A percentile compares a stretch with the other conserved stretches of the same genome.
Evolutionary conservation across 352 stramenopile genomes (phyloP).

Genomic region (Pythium myriotylum): DNA sequence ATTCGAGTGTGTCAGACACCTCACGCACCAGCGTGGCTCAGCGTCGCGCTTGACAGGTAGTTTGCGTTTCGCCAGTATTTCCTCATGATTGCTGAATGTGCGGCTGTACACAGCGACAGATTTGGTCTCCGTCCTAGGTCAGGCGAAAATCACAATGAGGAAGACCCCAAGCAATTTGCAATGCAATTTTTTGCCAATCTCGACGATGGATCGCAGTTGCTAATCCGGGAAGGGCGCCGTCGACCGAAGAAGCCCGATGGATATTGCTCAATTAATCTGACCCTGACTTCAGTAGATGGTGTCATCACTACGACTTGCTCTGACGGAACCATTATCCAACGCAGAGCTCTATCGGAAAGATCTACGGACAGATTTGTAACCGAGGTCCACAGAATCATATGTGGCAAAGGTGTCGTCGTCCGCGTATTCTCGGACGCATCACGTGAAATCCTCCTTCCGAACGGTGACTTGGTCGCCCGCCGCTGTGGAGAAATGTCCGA

Average conservation of each 20-base stretch:
- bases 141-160: neutral
- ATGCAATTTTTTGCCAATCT: constrained; percentile 65
- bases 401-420: constrained; percentile 57
- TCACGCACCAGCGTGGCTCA: constrained; percentile 53
- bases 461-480: constrained; percentile 34
- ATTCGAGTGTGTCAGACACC: constrained; percentile 53
- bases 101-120: constrained; percentile 37
- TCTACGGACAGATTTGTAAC: too few relatives aligned
- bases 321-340: constrained; percentile 50
- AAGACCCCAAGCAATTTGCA: constrained; percentile 15
- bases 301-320: constrained; percentile 57
- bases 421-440: constrained; percentile 42
- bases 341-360: neutral
- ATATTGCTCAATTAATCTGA: constrained; percentile 42
- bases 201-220: constrained; percentile 49
- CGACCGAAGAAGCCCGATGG: constrained; percentile 53
- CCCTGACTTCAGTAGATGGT: constrained; percentile 54
- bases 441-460: constrained; percentile 50
- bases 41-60: constrained; percentile 61
- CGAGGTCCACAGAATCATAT: constrained; percentile 53
- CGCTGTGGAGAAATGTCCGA: neutral
- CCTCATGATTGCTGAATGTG: neutral
- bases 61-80: neutral
- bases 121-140: constrained; percentile 54
- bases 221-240: constrained; percentile 38